Conservation (phyloP, 768 basidiomycete species). For the Amanita molliuscula region DNA sequence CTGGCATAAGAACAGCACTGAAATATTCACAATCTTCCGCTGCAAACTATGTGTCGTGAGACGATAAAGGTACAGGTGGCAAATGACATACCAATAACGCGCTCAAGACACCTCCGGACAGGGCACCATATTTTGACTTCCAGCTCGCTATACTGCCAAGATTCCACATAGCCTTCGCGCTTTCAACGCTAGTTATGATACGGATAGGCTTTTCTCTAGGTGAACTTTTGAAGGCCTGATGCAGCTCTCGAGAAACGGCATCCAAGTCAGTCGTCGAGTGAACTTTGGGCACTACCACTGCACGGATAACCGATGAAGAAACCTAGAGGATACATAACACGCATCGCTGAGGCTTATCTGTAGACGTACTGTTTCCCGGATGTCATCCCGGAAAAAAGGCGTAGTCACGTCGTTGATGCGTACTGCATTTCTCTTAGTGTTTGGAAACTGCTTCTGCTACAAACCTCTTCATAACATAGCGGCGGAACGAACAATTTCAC, state of each 20-base stretch:
- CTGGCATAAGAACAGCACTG: neutral
- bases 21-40: slow-evolving; percentile 76
- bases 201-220: slow-evolving; percentile 27
- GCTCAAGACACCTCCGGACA: slow-evolving; percentile 41
- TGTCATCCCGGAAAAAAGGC: slow-evolving; percentile 55
- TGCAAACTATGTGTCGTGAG: slow-evolving; percentile 56
- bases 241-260: slow-evolving; percentile 41
- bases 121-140: slow-evolving; percentile 39
- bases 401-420: slow-evolving; percentile 62
- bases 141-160: slow-evolving; percentile 64
- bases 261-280: slow-evolving; percentile 60
- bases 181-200: slow-evolving; percentile 80
- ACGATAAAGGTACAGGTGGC: neutral
- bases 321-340: slow-evolving; percentile 13
- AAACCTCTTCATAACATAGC: neutral
- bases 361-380: slow-evolving; percentile 42
- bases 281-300: slow-evolving; percentile 81
- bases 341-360: neutral
- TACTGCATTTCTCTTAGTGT: slow-evolving; percentile 48
- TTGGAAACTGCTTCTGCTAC: slow-evolving; percentile 27
- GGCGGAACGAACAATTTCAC: neutral
- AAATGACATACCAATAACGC: slow-evolving; percentile 52
- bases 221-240: slow-evolving; percentile 17
- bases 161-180: slow-evolving; percentile 60
- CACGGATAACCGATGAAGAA: slow-evolving; percentile 33